phyloP scores from a whole-genome alignment of 148 eudicot species.

The Arctostaphylos glauca region DNA sequence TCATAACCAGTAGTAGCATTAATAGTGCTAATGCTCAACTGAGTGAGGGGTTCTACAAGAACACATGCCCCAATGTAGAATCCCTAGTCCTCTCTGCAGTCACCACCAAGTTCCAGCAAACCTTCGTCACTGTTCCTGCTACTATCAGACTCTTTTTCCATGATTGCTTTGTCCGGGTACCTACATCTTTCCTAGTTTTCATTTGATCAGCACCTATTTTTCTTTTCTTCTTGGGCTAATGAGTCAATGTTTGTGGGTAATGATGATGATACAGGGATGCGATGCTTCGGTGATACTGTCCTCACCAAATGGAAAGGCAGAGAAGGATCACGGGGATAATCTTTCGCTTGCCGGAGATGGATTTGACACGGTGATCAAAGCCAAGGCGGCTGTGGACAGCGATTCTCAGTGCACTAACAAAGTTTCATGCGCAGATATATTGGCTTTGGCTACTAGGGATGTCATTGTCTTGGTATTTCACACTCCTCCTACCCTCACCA shows the following conservation, averaged over 20 bases:
- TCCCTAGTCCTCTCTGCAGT: slow-evolving; percentile 56
- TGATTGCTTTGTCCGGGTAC: slow-evolving; percentile 67
- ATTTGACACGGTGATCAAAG: slow-evolving; percentile 67
- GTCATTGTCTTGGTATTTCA: slow-evolving; percentile 54
- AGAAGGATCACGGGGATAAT: slow-evolving; percentile 68
- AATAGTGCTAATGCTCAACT: slow-evolving; percentile 26
- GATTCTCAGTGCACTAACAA: slow-evolving; percentile 45
- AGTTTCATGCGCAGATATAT: slow-evolving; percentile 83
- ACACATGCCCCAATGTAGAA: slow-evolving; percentile 61
- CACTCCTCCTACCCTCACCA: neutral
- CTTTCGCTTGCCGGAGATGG: slow-evolving; percentile 80
- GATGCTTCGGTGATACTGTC: slow-evolving; percentile 56
- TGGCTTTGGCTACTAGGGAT: slow-evolving; percentile 82
- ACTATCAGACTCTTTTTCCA: slow-evolving; percentile 82
- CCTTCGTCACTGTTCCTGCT: slow-evolving; percentile 61
- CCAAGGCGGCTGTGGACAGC: slow-evolving; percentile 70
- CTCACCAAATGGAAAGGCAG: slow-evolving; percentile 42
- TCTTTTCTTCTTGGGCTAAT: no score
- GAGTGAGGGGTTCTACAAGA: slow-evolving; percentile 33
- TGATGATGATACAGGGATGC: slow-evolving; percentile 31
- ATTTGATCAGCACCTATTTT: no score
- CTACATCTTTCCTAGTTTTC: neutral
- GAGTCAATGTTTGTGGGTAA: no score
- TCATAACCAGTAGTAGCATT: neutral
- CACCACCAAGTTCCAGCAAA: slow-evolving; percentile 49